Evolutionary conservation across 108 stramenopile genomes (phyloP), one percentile per base, ranked within the genome.

Genomic region (Cyclotella baltica): DNA sequence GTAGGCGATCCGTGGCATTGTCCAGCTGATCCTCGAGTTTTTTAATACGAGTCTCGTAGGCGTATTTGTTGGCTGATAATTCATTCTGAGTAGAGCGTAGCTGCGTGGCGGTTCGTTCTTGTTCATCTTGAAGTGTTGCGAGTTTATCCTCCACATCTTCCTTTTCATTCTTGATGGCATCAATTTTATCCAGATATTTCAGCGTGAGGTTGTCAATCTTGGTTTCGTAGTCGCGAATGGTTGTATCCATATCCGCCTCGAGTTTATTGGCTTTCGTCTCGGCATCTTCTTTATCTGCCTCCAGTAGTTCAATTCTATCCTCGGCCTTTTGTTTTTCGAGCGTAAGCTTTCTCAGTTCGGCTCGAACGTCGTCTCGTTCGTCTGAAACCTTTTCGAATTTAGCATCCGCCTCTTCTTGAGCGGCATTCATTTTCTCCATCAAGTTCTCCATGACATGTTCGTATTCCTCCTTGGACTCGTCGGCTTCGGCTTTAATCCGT

Each of bases 21-120:
- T 83, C 76, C 51, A 83, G 58, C 43, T 77, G 65, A 10, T 83
- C 76, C 72, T 83, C 72, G 20, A 83, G 76, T 23, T 77, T 83
- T 48, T 83, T 76, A 33, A 83, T 83, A 20, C 76, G 75, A 48
- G 70, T 55, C 34, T 83, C 76, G 37, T 83, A 83, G 25, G 76
- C 76, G 20, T 72, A 77, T 51, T 83, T 77, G 67, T 73, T 72
- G 53, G 76, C 67, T 13, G 83, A 83, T 22, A 72, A 46, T 74
- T 83, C 76, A 33, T 67, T 73, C 43, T 76, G 67, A 13, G 23
- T 48, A 20, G 67, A 56, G 28, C 76, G 73, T 57, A 83, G 36
- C 47, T 72, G 47, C n/a, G 51, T 18, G 19, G 20, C 15, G 28
- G 58, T 63, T 31, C 71, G 67, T 0, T 73, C 76, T 23, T 73